Conservation (phyloP, 805 yeast species). For the Pichia sporocuriosa region DNA sequence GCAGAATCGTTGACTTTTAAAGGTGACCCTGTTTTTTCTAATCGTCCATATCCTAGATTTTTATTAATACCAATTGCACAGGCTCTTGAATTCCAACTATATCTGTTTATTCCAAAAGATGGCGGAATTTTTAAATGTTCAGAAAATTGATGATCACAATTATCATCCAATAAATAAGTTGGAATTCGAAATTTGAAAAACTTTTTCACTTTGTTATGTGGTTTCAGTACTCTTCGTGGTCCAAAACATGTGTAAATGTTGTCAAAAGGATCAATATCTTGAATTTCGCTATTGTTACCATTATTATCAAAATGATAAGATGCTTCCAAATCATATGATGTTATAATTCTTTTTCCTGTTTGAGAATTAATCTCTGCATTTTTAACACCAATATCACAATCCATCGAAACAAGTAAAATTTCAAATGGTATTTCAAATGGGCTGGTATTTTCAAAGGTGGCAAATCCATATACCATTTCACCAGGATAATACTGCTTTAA, state of each 20-base stretch:
- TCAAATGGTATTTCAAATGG: constrained; percentile 44
- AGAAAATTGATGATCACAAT: constrained; percentile 16
- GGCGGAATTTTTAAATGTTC: constrained; percentile 35
- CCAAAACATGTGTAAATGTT: constrained; percentile 30
- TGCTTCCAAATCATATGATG: constrained; percentile 8
- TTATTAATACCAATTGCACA: constrained; percentile 24
- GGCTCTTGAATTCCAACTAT: constrained; percentile 5
- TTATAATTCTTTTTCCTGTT: constrained; percentile 1
- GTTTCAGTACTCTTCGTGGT: constrained; percentile 34
- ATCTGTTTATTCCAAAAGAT: constrained; percentile 29
- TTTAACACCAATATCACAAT: constrained; percentile 34
- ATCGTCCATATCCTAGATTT: constrained; percentile 47
- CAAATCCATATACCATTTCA: constrained; percentile 54
- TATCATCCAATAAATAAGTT: constrained; percentile 30
- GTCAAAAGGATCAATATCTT: constrained; percentile 13
- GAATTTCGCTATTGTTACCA: neutral
- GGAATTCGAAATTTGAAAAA: constrained; percentile 53
- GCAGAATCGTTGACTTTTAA: constrained; percentile 41
- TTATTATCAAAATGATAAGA: constrained; percentile 1
- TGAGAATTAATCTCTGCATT: neutral
- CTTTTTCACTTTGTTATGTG: constrained; percentile 44
- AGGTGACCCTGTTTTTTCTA: constrained; percentile 41
- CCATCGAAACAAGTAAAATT: constrained; percentile 52
- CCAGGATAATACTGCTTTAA: constrained; percentile 58
- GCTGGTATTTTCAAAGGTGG: constrained; percentile 36